Evolutionary conservation across 345 rosid species (phyloP).

Genomic region (Pugionium dolabratum): DNA sequence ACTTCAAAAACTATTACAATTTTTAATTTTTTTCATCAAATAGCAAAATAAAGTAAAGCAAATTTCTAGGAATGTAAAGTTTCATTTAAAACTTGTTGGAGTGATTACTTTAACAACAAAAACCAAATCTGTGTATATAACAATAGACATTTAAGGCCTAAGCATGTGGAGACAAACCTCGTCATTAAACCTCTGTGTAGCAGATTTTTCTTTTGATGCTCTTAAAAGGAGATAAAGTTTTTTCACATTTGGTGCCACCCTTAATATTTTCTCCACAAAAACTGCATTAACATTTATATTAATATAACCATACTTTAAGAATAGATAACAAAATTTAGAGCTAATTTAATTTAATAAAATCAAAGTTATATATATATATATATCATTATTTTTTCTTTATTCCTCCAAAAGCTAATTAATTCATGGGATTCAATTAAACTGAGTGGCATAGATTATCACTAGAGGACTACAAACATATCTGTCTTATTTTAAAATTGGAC

Average conservation of each 20-base stretch:
- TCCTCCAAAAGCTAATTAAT: too few species aligned
- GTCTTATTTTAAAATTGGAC: too few species aligned
- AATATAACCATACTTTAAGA: not conserved
- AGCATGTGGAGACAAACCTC: slow-evolving; percentile 51
- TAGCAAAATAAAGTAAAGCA: too few species aligned
- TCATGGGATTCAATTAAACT: not conserved
- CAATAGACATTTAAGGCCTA: not conserved
- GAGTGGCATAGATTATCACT: not conserved
- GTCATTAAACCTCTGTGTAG: slow-evolving; percentile 57
- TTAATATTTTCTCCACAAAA: slow-evolving; percentile 73
- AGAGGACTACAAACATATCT: too few species aligned
- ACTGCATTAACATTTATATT: slow-evolving; percentile 46
- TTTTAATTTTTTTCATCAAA: too few species aligned
- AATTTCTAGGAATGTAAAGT: too few species aligned
- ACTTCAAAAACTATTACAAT: too few species aligned
- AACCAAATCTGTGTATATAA: not conserved
- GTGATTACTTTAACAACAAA: not conserved
- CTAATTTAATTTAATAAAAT: not conserved
- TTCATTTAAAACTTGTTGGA: too few species aligned
- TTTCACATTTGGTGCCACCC: slow-evolving; percentile 83
- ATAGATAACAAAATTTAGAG: not conserved
- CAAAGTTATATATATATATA: too few species aligned
- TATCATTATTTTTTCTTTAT: too few species aligned
- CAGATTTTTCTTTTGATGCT: slow-evolving; percentile 64
- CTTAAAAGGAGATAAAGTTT: slow-evolving; percentile 74